Evolutionary conservation across 306 rosid species (phyloP).

Genomic region (Carpinus fangiana): DNA sequence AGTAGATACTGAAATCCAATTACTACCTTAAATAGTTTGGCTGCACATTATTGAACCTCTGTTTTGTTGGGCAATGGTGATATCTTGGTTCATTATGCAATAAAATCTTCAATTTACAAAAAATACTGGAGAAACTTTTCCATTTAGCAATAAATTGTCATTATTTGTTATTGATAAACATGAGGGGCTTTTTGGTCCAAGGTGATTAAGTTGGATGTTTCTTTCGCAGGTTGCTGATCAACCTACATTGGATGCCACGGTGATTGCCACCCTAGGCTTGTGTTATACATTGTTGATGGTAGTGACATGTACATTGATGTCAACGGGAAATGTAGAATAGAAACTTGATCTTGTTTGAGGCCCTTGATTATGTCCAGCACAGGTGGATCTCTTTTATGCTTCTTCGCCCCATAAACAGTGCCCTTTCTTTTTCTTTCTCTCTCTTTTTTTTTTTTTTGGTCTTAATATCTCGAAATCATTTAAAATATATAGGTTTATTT

Average conservation of each 20-base stretch:
- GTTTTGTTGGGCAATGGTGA: too few relatives aligned
- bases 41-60: too few relatives aligned
- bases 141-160: too few relatives aligned
- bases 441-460: background rate
- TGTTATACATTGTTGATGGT: conserved; percentile 34
- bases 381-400: conserved; percentile 51
- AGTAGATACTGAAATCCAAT: background rate
- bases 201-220: background rate
- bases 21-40: background rate
- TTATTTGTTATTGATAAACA: background rate
- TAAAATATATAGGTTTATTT: conserved; percentile 29
- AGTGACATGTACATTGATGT: conserved; percentile 57
- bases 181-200: background rate
- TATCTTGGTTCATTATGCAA: too few relatives aligned
- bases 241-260: conserved; percentile 22
- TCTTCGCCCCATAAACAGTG: conserved; percentile 41
- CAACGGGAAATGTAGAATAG: conserved; percentile 52
- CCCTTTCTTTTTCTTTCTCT: conserved; percentile 9
- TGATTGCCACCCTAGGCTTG: conserved; percentile 29
- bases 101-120: too few relatives aligned
- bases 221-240: conserved; percentile 44
- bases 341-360: conserved; percentile 46
- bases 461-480: conserved; percentile 28
- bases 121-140: too few relatives aligned
- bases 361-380: conserved; percentile 41